Conservation (phyloP, 495 filamentous ascomycete genomes). For the Xanthoparmelia taractica region DNA sequence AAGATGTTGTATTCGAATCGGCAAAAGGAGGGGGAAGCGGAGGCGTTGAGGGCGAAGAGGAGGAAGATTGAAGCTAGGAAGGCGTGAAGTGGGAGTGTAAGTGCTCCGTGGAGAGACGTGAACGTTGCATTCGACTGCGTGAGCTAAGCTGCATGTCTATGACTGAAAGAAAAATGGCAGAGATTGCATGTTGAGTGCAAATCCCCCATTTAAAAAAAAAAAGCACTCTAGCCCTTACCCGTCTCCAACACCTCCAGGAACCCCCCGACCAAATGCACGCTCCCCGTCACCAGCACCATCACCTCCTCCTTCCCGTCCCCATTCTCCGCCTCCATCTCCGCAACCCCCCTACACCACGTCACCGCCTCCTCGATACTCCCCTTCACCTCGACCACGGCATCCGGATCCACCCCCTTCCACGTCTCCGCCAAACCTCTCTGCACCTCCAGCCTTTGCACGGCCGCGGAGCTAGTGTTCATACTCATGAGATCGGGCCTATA, state of each 20-base stretch:
- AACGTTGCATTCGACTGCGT: neutral
- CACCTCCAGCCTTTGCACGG: conserved; percentile 59
- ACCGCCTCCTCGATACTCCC: conserved; percentile 84
- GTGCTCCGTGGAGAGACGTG: too few relatives aligned
- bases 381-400: conserved; percentile 54
- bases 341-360: conserved; percentile 52
- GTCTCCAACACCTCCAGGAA: conserved; percentile 65
- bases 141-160: neutral
- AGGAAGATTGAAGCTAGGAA: conserved; percentile 40
- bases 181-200: conserved; percentile 9
- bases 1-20: conserved; percentile 88
- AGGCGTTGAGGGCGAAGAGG: conserved; percentile 70
- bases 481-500: conserved; percentile 73
- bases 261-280: conserved; percentile 80
- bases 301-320: conserved; percentile 35
- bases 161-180: neutral
- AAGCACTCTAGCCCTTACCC: neutral
- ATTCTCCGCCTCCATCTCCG: conserved; percentile 30
- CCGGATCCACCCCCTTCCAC: conserved; percentile 58
- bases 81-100: too few relatives aligned
- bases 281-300: conserved; percentile 66
- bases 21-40: conserved; percentile 70
- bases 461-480: conserved; percentile 58
- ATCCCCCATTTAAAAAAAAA: neutral
- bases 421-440: conserved; percentile 67